phyloP scores from a whole-genome alignment of 2,329 filamentous ascomycete genomes.

The Sclerotinia minor region DNA sequence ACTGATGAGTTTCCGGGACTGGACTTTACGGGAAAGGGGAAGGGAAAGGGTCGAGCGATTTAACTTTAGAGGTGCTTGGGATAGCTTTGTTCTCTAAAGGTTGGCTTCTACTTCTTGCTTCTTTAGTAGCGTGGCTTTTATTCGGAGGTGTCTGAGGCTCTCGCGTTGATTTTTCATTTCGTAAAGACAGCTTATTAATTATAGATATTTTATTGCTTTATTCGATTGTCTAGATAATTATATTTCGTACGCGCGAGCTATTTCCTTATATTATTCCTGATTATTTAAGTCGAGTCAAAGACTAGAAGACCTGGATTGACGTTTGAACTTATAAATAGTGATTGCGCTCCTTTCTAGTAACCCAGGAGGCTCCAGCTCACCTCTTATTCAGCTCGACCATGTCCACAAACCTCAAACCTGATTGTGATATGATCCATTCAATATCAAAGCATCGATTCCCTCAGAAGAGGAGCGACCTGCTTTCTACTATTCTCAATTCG shows the following conservation, averaged over 20 bases:
- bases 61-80: background rate
- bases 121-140: background rate
- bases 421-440: rapidly evolving
- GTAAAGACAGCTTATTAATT: background rate
- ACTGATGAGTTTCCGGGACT: conserved; percentile 9
- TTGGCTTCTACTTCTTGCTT: background rate
- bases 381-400: background rate
- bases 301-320: too few species aligned
- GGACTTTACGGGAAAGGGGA: conserved; percentile 9
- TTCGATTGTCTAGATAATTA: background rate
- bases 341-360: background rate
- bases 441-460: conserved; percentile 47
- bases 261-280: background rate
- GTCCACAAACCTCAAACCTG: too few species aligned
- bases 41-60: conserved; percentile 21
- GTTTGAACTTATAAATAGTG: too few species aligned
- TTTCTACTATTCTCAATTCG: conserved; percentile 63
- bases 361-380: background rate
- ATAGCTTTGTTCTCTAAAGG: background rate
- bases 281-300: too few species aligned
- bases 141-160: background rate
- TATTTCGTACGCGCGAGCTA: background rate
- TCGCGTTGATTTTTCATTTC: background rate
- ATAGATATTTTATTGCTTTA: background rate
- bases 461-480: conserved; percentile 67